Base-by-base conservation (phyloP, 768 basidiomycete genomes). In the Dendrothele bispora region DNA sequence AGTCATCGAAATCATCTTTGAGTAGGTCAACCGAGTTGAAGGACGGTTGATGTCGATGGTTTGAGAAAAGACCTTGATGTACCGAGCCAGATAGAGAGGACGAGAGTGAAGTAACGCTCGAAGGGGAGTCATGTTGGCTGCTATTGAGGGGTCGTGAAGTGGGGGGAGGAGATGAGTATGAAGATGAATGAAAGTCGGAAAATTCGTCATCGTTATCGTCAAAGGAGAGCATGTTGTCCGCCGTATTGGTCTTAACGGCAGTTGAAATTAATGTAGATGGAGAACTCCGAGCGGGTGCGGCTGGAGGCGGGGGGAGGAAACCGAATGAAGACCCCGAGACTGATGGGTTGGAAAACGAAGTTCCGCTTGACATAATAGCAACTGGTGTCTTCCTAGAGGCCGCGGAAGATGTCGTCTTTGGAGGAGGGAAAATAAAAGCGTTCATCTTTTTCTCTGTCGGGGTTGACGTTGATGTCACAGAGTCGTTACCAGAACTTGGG, bases 151-250 rank as follows among this genome's bases (percentile, higher is more conserved):
- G 26, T 28, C 4, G 17, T 27, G 26, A 20, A 10, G 28, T 12
- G 37, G 39, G 30, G 35, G 37, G 32, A 34, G 30, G n/a, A n/a
- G 35, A 15, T 25, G 25, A 26, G 32, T 58, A 41, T 5, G 70
- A 54, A 20, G 70, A 65, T 4, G 67, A 63, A 43, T 65, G 51
- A 55, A 79, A 77, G 30, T 80, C 79, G 5, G 75, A 68, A 55
- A 84, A 87, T 39, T 83, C 80, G 46, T 76, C 74, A 44, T 82
- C 77, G 39, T 72, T 70, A 34, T 52, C 57, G 61, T 55, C 7
- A 66, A 57, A 28, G 64, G 45, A 20, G 48, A 27, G 58, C 52
- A 42, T n/a, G n/a, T n/a, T n/a, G n/a, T 54, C 50, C 62, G 64
- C 5, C 15, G 25, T 8, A 17, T 39, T 38, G 27, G 35, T 27